A percentile compares a stretch with the other conserved stretches of the same genome.
These are phyloP conservation scores for Cyclotella choctawhatcheeana DNA, from an alignment of 108 stramenopile species.

Conservation along the genomic window DNA sequence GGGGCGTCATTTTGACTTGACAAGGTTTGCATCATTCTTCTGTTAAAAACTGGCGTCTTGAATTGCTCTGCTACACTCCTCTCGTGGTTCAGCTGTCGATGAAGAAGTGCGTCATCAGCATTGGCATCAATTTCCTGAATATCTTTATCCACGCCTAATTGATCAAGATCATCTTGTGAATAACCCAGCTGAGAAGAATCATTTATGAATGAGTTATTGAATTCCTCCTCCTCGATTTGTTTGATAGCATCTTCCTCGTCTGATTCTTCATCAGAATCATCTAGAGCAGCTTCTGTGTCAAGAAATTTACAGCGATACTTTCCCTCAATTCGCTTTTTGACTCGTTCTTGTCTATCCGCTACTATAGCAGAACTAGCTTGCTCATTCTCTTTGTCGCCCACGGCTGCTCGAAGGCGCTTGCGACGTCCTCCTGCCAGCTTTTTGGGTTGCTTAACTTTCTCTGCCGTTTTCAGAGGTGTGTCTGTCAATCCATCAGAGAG, in stretches of 20 bases:
- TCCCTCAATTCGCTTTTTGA: conserved; percentile 34
- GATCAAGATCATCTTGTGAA: conserved; percentile 80
- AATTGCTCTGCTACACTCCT: conserved; percentile 60
- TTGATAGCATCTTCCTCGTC: conserved; percentile 63
- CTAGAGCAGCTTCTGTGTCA: conserved; percentile 72
- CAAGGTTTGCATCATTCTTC: conserved; percentile 51
- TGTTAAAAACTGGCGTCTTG: conserved; percentile 77
- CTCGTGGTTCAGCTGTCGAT: conserved; percentile 67
- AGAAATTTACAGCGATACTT: conserved; percentile 48
- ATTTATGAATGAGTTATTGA: conserved; percentile 81
- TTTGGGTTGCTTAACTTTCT: background rate
- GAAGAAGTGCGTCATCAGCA: conserved; percentile 37
- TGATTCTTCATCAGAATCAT: conserved; percentile 47
- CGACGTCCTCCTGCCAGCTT: conserved; percentile 13
- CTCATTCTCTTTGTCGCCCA: conserved; percentile 15
- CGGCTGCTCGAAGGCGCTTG: conserved; percentile 37
- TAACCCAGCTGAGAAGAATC: conserved; percentile 80
- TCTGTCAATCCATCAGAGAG: conserved; percentile 31
- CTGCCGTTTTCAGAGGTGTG: conserved; percentile 18
- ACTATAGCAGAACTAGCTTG: conserved; percentile 2
- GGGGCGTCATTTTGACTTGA: conserved; percentile 41
- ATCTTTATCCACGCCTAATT: conserved; percentile 31
- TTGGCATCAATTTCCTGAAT: conserved; percentile 37
- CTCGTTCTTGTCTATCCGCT: conserved; percentile 22
- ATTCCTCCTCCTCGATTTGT: conserved; percentile 74